phyloP scores from a whole-genome alignment of 768 basidiomycete species.

The Mycena floridula region DNA sequence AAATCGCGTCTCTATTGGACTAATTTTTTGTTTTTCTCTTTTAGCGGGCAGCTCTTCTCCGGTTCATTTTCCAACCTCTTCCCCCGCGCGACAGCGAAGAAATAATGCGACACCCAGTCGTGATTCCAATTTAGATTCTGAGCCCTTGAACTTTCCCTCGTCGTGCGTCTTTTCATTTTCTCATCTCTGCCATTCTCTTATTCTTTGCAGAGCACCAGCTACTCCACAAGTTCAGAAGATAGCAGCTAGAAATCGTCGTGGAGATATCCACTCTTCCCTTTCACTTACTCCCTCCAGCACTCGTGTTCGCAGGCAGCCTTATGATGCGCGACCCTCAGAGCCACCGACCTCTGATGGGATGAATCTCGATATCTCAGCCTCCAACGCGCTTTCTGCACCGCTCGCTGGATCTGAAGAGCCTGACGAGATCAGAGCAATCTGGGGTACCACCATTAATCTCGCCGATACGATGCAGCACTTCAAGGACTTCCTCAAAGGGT shows the following conservation, averaged over 20 bases:
- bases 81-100: slow-evolving; percentile 43
- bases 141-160: slow-evolving; percentile 70
- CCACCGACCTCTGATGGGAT: slow-evolving; percentile 57
- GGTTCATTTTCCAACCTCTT: slow-evolving; percentile 58
- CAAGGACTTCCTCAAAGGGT: slow-evolving; percentile 82
- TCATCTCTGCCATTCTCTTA: background rate
- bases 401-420: slow-evolving; percentile 62
- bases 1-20: no score
- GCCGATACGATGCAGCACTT: slow-evolving; percentile 89
- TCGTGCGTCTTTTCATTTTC: slow-evolving; percentile 22
- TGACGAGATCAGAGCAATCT: slow-evolving; percentile 86
- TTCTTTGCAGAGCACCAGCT: no score
- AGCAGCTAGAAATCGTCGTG: slow-evolving; percentile 75
- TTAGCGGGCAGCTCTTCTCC: slow-evolving; percentile 57
- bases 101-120: slow-evolving; percentile 27
- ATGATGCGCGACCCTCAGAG: slow-evolving; percentile 24
- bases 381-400: slow-evolving; percentile 59
- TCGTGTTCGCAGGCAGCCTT: slow-evolving; percentile 29
- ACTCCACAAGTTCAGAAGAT: no score
- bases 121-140: slow-evolving; percentile 37
- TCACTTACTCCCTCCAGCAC: slow-evolving; percentile 45
- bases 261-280: slow-evolving; percentile 86
- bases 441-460: slow-evolving; percentile 96
- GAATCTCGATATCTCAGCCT: slow-evolving; percentile 49
- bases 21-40: no score